A percentile compares a stretch with the other conserved stretches of the same genome.
Evolutionary conservation across 208 protist genomes (phyloP).

Genomic region (Wallacemonas sp.): DNA sequence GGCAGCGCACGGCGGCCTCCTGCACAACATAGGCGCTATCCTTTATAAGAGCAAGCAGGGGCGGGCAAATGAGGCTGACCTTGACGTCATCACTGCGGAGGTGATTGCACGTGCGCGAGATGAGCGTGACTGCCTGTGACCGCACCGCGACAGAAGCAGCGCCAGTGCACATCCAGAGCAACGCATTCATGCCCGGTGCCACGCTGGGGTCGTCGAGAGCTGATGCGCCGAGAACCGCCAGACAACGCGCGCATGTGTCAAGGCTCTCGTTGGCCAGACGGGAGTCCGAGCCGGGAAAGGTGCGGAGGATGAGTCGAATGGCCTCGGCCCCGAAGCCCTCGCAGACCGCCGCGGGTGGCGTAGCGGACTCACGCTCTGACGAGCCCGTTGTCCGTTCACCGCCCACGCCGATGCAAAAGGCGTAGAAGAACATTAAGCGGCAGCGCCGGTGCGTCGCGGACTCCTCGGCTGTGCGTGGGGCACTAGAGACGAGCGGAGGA

Average conservation of each 20-base stretch:
- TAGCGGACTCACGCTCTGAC: neutral
- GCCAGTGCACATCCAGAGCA: conserved; percentile 38
- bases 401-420: conserved; percentile 29
- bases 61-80: conserved; percentile 38
- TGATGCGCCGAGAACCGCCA: conserved; percentile 28
- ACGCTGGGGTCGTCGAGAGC: conserved; percentile 32
- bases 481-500: neutral
- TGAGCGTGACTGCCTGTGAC: conserved; percentile 45
- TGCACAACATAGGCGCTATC: conserved; percentile 48
- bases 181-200: conserved; percentile 39
- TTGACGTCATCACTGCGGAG: conserved; percentile 37
- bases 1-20: conserved; percentile 50
- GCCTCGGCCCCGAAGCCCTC: neutral
- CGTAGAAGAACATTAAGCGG: conserved; percentile 34
- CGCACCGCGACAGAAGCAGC: conserved; percentile 31
- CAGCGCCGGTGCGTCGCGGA: conserved; percentile 16
- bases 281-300: neutral
- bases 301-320: conserved; percentile 1
- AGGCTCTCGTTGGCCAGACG: conserved; percentile 23
- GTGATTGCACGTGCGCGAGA: conserved; percentile 38
- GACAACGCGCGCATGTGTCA: conserved; percentile 25
- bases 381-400: conserved; percentile 7
- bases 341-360: neutral
- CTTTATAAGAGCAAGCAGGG: conserved; percentile 46
- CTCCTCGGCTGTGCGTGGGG: neutral